Percentiles rank a stretch among this genome's conserved stretches.
These are phyloP conservation scores for Geotrichum klebahnii DNA, from an alignment of 1,139 yeast genomes.

Conservation along the genomic window DNA sequence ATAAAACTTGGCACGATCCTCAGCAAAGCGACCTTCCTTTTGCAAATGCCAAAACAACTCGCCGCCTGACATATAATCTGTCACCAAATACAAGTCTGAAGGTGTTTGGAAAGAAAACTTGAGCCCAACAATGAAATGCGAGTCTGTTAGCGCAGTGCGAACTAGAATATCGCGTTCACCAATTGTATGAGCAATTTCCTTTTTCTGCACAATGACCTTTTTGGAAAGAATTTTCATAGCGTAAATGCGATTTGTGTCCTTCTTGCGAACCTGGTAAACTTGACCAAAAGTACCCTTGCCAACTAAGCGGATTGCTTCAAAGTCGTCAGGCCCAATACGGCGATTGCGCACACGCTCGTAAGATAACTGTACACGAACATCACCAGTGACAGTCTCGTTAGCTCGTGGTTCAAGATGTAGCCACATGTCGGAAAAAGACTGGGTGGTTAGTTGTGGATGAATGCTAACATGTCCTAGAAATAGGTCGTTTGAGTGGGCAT, in stretches of 20 bases:
- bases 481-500: conserved; percentile 71
- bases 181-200: conserved; percentile 95
- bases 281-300: conserved; percentile 98
- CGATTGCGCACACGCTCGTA: conserved; percentile 67
- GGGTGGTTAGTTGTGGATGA: conserved; percentile 57
- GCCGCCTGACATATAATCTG: conserved; percentile 98
- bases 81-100: conserved; percentile 81
- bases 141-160: conserved; percentile 74
- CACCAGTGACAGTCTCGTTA: conserved; percentile 75
- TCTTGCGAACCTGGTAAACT: conserved; percentile 90
- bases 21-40: conserved; percentile 88
- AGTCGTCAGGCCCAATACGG: conserved; percentile 82
- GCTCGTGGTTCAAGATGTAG: conserved; percentile 66
- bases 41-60: conserved; percentile 97
- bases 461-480: conserved; percentile 82
- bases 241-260: conserved; percentile 81
- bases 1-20: conserved; percentile 90
- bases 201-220: conserved; percentile 90
- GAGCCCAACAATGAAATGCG: conserved; percentile 89
- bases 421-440: conserved; percentile 57
- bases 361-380: conserved; percentile 67
- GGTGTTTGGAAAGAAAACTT: conserved; percentile 96
- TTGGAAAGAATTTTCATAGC: conserved; percentile 96
- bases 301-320: conserved; percentile 78
- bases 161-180: conserved; percentile 94